Conservation (phyloP, 129 eudicot genomes). For the Tagetes patula region DNA sequence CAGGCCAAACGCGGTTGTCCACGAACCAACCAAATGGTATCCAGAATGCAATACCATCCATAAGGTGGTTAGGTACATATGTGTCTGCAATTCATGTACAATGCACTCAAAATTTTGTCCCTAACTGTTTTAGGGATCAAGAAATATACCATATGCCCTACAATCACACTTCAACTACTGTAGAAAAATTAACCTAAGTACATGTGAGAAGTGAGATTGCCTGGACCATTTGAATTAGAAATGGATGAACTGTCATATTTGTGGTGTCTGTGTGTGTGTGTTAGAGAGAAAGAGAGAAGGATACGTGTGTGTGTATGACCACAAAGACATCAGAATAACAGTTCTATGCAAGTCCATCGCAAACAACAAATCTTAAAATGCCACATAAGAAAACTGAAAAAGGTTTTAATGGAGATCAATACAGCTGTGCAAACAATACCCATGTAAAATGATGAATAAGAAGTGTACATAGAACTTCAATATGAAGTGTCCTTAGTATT, state of each 20-base stretch:
- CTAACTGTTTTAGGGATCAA: slow-evolving; percentile 39
- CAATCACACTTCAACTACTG: slow-evolving; percentile 19
- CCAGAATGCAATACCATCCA: slow-evolving; percentile 44
- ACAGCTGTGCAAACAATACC: not conserved
- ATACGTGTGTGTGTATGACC: not conserved
- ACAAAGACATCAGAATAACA: not conserved
- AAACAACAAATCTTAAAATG: not conserved
- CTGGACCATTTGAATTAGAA: not conserved
- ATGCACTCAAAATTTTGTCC: slow-evolving; percentile 49
- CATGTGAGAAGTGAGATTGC: slow-evolving; percentile 8
- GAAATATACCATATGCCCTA: not conserved
- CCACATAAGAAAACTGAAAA: not conserved
- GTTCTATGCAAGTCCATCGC: not conserved
- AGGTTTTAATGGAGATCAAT: not conserved
- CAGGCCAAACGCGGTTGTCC: slow-evolving; percentile 37
- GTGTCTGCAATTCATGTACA: slow-evolving; percentile 54
- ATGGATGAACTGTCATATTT: not conserved
- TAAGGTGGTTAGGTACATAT: slow-evolving; percentile 31
- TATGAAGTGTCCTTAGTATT: not conserved
- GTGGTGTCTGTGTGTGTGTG: not conserved
- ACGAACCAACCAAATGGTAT: slow-evolving; percentile 39
- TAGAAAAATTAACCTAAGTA: not conserved
- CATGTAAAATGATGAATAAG: not conserved
- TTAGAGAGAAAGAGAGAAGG: not conserved
- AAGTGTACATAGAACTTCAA: not conserved